phyloP scores from a whole-genome alignment of 495 filamentous ascomycete genomes.

The Lasiosphaeria ovina region DNA sequence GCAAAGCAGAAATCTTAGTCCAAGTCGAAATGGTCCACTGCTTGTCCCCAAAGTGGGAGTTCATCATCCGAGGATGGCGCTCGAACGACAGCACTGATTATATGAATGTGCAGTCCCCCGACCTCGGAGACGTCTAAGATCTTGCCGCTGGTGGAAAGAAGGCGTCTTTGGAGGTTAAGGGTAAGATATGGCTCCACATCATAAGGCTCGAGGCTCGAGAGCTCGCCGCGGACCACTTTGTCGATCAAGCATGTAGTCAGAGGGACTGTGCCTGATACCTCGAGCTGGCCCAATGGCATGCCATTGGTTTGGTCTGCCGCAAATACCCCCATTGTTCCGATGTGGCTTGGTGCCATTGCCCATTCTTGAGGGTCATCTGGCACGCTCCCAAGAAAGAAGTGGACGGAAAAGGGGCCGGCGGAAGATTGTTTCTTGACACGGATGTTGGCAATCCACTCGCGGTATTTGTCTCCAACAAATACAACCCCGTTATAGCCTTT shows the following conservation, averaged over 20 bases:
- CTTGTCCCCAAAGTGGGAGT: constrained; percentile 44
- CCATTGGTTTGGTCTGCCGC: constrained; percentile 19
- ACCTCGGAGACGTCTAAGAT: constrained; percentile 23
- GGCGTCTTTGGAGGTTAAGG: constrained; percentile 38
- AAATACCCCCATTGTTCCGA: constrained; percentile 59
- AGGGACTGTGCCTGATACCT: constrained; percentile 55
- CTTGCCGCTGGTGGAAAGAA: constrained; percentile 33
- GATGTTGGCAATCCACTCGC: constrained; percentile 63
- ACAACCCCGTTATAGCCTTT: constrained; percentile 13
- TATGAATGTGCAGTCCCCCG: constrained; percentile 33
- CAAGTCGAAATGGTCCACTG: constrained; percentile 26
- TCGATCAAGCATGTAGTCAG: constrained; percentile 52
- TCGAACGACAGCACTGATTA: constrained; percentile 43
- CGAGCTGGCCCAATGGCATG: constrained; percentile 17
- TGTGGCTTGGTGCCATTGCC: constrained; percentile 42
- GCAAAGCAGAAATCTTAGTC: background rate
- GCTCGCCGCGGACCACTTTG: constrained; percentile 35
- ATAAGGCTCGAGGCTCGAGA: constrained; percentile 40
- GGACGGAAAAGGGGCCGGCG: constrained; percentile 53
- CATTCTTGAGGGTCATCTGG: constrained; percentile 41
- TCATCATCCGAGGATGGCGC: constrained; percentile 36
- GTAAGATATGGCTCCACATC: constrained; percentile 47
- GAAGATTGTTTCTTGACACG: constrained; percentile 56
- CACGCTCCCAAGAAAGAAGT: constrained; percentile 57
- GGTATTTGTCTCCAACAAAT: constrained; percentile 36